phyloP scores from a whole-genome alignment of 352 stramenopile species.

The Phytophthora sojae region DNA sequence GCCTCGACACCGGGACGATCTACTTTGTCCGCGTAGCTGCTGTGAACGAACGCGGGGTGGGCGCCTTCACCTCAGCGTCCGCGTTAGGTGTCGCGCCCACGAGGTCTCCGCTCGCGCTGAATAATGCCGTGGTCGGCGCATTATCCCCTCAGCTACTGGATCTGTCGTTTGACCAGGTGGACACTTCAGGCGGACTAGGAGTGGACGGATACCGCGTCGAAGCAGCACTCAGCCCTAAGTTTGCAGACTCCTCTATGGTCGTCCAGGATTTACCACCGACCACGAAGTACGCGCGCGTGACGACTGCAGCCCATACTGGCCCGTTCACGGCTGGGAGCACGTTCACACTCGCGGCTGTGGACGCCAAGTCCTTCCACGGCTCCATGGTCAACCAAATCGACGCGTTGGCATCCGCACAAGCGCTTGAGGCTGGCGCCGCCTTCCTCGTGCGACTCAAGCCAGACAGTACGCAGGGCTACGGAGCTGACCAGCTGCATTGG shows the following conservation, averaged over 20 bases:
- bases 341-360: slow-evolving; percentile 71
- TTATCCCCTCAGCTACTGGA: slow-evolving; percentile 52
- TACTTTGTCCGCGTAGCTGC: slow-evolving; percentile 89
- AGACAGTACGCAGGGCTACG: slow-evolving; percentile 44
- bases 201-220: slow-evolving; percentile 74
- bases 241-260: slow-evolving; percentile 16
- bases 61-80: slow-evolving; percentile 52
- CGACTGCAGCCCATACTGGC: slow-evolving; percentile 70
- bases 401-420: slow-evolving; percentile 50
- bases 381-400: slow-evolving; percentile 55
- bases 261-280: slow-evolving; percentile 39
- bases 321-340: slow-evolving; percentile 67
- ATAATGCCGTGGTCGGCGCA: slow-evolving; percentile 48
- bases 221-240: slow-evolving; percentile 24
- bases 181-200: slow-evolving; percentile 53
- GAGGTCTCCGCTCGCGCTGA: slow-evolving; percentile 54
- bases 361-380: slow-evolving; percentile 54
- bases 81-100: slow-evolving; percentile 46
- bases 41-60: slow-evolving; percentile 83
- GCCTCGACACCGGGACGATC: slow-evolving; percentile 52
- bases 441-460: slow-evolving; percentile 67
- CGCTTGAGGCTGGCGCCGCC: slow-evolving; percentile 31
- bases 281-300: slow-evolving; percentile 68
- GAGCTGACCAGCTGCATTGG: slow-evolving; percentile 37
- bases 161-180: slow-evolving; percentile 71